Evolutionary conservation across 2,329 filamentous ascomycete species (phyloP).

Genomic region (Knoxdaviesia capensis): DNA sequence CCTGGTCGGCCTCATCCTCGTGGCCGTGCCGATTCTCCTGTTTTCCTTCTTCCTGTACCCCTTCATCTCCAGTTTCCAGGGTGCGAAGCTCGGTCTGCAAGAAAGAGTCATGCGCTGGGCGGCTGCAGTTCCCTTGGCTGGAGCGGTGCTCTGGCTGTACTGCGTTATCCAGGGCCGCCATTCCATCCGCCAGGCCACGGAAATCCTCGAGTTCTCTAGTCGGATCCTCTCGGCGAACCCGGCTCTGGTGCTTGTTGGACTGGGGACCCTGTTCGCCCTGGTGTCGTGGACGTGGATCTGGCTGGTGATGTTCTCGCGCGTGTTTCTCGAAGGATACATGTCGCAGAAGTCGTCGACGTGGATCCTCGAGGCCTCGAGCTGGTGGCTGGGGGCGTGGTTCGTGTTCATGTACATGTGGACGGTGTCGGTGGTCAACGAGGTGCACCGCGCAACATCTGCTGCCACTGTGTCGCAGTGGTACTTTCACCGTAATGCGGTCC

Average conservation of each 20-base stretch:
- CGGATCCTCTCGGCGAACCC: slow-evolving; percentile 73
- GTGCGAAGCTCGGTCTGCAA: slow-evolving; percentile 61
- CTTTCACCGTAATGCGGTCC: slow-evolving; percentile 74
- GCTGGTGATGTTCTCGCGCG: slow-evolving; percentile 88
- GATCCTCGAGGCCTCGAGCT: slow-evolving; percentile 70
- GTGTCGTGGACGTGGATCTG: slow-evolving; percentile 89
- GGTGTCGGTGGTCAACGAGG: slow-evolving; percentile 63
- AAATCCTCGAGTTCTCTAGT: slow-evolving; percentile 81
- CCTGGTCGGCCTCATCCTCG: slow-evolving; percentile 60
- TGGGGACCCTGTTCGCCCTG: slow-evolving; percentile 53
- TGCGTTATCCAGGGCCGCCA: slow-evolving; percentile 63
- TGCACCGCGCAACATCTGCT: slow-evolving; percentile 80
- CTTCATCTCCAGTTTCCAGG: slow-evolving; percentile 74
- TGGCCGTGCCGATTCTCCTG: slow-evolving; percentile 71
- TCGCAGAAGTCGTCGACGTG: slow-evolving; percentile 42
- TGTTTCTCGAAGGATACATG: slow-evolving; percentile 85
- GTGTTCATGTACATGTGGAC: slow-evolving; percentile 94
- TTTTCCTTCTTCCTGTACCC: slow-evolving; percentile 84
- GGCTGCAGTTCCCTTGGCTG: slow-evolving; percentile 53
- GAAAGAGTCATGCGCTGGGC: slow-evolving; percentile 79
- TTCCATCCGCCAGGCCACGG: slow-evolving; percentile 63
- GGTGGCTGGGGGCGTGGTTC: slow-evolving; percentile 90
- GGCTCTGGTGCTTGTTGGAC: slow-evolving; percentile 65
- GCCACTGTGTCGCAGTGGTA: slow-evolving; percentile 98
- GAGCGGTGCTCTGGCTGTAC: slow-evolving; percentile 65